A percentile compares a stretch with the other conserved stretches of the same genome.
Evolutionary conservation across 2,329 filamentous ascomycete species (phyloP).

Genomic region (Alternaria viburni): DNA sequence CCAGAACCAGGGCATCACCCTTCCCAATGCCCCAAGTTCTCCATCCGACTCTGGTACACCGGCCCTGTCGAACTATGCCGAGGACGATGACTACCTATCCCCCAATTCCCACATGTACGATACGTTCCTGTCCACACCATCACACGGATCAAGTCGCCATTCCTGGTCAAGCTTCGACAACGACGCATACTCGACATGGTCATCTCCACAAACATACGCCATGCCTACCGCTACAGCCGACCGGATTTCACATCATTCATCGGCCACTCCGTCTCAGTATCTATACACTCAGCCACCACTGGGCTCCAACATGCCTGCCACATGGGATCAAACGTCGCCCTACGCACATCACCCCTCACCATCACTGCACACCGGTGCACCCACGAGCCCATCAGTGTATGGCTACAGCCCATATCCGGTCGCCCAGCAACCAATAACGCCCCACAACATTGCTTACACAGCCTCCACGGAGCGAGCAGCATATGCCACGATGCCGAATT

Average conservation of each 20-base stretch:
- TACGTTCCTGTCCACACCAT: constrained; percentile 21
- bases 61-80: constrained; percentile 16
- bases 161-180: constrained; percentile 32
- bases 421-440: constrained; percentile 20
- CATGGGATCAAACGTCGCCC: constrained; percentile 28
- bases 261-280: constrained; percentile 8
- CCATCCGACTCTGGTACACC: constrained; percentile 27
- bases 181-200: constrained; percentile 28
- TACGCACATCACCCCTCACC: constrained; percentile 21
- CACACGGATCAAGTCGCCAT: constrained; percentile 23
- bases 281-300: constrained; percentile 20
- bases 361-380: constrained; percentile 22
- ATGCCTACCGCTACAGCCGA: constrained; percentile 13
- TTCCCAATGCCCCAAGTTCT: constrained; percentile 30
- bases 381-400: constrained; percentile 10
- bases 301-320: constrained; percentile 7
- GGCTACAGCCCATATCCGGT: constrained; percentile 23
- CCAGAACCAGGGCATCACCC: constrained; percentile 36
- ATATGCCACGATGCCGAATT: constrained; percentile 17
- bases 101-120: constrained; percentile 22
- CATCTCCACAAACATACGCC: constrained; percentile 29
- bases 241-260: constrained; percentile 13
- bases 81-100: constrained; percentile 29
- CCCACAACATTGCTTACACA: constrained; percentile 20
- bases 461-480: constrained; percentile 13